Evolutionary conservation across 2,329 filamentous ascomycete species (phyloP).

Genomic region (Zymoseptoria passerinii): DNA sequence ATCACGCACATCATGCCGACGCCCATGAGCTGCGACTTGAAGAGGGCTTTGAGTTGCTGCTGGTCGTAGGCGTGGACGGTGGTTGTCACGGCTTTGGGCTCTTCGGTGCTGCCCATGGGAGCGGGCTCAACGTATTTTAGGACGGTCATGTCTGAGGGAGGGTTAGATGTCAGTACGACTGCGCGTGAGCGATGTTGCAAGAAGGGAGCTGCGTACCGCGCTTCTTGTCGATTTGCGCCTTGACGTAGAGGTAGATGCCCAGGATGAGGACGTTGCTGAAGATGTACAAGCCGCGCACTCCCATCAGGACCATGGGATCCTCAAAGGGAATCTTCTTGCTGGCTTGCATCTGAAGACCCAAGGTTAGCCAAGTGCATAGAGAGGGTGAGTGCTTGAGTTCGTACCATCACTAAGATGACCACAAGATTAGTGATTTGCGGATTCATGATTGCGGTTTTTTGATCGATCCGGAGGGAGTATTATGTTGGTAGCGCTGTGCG

Average conservation of each 20-base stretch:
- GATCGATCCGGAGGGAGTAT: background rate
- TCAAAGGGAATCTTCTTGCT: slow-evolving; percentile 94
- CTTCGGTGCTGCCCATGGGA: slow-evolving; percentile 84
- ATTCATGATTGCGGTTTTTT: slow-evolving; percentile 24
- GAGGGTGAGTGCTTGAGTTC: no score
- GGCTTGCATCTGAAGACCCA: slow-evolving; percentile 62
- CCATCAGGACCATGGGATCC: slow-evolving; percentile 62
- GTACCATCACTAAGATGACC: slow-evolving; percentile 79
- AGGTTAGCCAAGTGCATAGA: background rate
- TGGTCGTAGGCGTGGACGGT: slow-evolving; percentile 94
- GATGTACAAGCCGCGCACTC: slow-evolving; percentile 57
- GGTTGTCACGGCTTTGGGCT: slow-evolving; percentile 92
- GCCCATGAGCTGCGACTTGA: slow-evolving; percentile 91
- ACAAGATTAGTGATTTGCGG: slow-evolving; percentile 63
- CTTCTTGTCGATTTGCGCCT: slow-evolving; percentile 84
- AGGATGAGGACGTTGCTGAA: slow-evolving; percentile 76
- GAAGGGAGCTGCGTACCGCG: slow-evolving; percentile 59
- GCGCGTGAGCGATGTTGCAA: background rate
- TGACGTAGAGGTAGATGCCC: slow-evolving; percentile 75
- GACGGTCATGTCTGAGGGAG: slow-evolving; percentile 72
- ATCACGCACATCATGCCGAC: slow-evolving; percentile 97
- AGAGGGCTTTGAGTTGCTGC: slow-evolving; percentile 71
- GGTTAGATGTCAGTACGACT: background rate
- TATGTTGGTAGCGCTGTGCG: background rate
- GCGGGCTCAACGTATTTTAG: slow-evolving; percentile 98